Evolutionary conservation across 176 grass and related monocot genomes (phyloP), one percentile per base, ranked within the genome.

Genomic region (Secale cereale): DNA sequence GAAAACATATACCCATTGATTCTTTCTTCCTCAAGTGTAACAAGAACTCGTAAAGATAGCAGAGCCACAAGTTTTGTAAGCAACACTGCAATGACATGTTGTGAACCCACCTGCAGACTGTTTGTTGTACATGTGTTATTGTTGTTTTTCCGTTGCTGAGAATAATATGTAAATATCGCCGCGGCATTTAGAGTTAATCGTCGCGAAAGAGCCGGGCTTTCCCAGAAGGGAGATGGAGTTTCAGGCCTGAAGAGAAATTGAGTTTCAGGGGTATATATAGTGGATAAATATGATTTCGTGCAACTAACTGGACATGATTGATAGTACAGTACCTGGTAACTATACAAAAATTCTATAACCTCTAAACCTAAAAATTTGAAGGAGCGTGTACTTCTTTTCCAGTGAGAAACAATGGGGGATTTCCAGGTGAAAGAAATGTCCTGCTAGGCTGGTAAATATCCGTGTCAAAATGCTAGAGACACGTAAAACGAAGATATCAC

Each of bases 1-100:
- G 86, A 63, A 94, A 90, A 56, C 89, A 91, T 41, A 91, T 92
- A 78, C 92, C 95, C 23, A 94, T 97, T 61, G 92, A 97, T 62
- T 87, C 88, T 29, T 97, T 94, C 73, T 97, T 97, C 52, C 62
- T 35, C 11, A 97, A 87, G 78, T 36, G 76, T 74, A 82, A 92
- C 67, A 97, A 83, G 41, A 84, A 80, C 2, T 64, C 74, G 85
- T 90, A 80, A 80, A 76, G 26, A 60, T 64, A 59, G 28, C 19
- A 66, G 41, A 14, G 20, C 62, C 20, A 76, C 45, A 54, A 7
- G 27, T 60, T 15, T 46, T 76, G 48, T 52, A 48, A 31, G 52
- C 26, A 76, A 45, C 72, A 59, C 4, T 77, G 52, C 78, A 57
- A 65, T 7, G 52, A 15, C 0, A 50, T 17, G 48, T 52, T 52